These are phyloP conservation scores for Apophysomyces sp. DNA, from an alignment of 371 early-diverging fungal species.

Conservation along the genomic window DNA sequence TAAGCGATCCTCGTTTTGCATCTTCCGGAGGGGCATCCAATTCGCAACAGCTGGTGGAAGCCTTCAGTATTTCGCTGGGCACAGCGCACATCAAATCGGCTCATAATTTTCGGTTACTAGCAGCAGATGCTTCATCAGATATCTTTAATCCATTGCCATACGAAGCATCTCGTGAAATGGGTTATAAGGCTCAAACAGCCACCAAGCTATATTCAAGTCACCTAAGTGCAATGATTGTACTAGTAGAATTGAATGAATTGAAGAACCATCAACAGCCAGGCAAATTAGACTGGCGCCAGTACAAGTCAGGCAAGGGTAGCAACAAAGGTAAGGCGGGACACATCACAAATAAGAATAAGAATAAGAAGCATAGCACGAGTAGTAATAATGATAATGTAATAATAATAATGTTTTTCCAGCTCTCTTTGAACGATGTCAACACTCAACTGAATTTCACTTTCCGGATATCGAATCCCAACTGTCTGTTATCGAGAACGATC, in stretches of 20 bases:
- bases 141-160: conserved; percentile 48
- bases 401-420: conserved; percentile 28
- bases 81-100: conserved; percentile 71
- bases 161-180: conserved; percentile 56
- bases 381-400: too few species aligned
- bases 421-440: conserved; percentile 65
- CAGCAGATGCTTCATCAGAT: conserved; percentile 48
- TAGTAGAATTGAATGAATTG: conserved; percentile 58
- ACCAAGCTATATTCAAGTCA: conserved; percentile 67
- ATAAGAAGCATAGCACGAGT: too few species aligned
- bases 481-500: conserved; percentile 51
- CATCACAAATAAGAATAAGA: not conserved
- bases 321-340: conserved; percentile 54
- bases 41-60: conserved; percentile 60
- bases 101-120: conserved; percentile 66
- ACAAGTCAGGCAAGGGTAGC: conserved; percentile 60
- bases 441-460: conserved; percentile 80
- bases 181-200: conserved; percentile 71
- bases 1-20: conserved; percentile 13
- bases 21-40: conserved; percentile 1
- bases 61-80: conserved; percentile 73
- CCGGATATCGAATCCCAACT: conserved; percentile 69
- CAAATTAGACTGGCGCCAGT: conserved; percentile 49
- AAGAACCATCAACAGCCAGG: conserved; percentile 14
- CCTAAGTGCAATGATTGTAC: conserved; percentile 62